A percentile compares a stretch with the other conserved stretches of the same genome.
Conservation (phyloP, 2,329 filamentous ascomycete genomes). For the Aspergillus proliferans region DNA sequence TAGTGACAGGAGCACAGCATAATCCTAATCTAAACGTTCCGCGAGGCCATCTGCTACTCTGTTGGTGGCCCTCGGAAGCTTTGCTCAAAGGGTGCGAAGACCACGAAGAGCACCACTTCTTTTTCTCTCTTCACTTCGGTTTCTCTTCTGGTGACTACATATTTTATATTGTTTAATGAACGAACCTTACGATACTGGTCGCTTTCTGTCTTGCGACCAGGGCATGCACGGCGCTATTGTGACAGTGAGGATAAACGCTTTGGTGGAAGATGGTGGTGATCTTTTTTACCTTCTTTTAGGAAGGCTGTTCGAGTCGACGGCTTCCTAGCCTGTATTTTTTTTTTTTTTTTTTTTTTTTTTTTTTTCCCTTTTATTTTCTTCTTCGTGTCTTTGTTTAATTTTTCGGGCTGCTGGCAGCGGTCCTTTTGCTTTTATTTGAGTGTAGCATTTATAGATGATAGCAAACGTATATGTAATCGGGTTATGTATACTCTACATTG, state of each 20-base stretch:
- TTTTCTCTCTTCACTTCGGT: background rate
- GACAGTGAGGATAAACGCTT: conserved; percentile 8
- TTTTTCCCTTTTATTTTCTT: conserved; percentile 12
- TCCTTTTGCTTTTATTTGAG: conserved; percentile 6
- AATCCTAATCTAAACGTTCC: too few relatives aligned
- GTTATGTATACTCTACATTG: conserved; percentile 4
- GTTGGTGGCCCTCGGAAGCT: background rate
- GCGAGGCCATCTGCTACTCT: background rate
- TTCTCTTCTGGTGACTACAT: conserved; percentile 9
- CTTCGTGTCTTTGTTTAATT: background rate
- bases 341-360: conserved; percentile 4
- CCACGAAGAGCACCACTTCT: background rate
- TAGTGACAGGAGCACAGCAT: too few relatives aligned
- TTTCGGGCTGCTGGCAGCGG: background rate
- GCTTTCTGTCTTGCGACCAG: conserved; percentile 15
- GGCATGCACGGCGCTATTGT: conserved; percentile 12
- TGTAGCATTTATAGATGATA: conserved; percentile 14
- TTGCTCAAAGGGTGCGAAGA: background rate
- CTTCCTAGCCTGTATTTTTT: conserved; percentile 15
- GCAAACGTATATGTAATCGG: conserved; percentile 15
- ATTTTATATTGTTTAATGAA: conserved; percentile 22
- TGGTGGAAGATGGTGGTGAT: conserved; percentile 5
- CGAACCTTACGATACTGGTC: conserved; percentile 23
- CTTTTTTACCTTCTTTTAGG: conserved; percentile 9
- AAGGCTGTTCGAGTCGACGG: background rate